These are phyloP conservation scores for Puccinia coronata DNA, from an alignment of 1,284 basidiomycete species.

Conservation along the genomic window DNA sequence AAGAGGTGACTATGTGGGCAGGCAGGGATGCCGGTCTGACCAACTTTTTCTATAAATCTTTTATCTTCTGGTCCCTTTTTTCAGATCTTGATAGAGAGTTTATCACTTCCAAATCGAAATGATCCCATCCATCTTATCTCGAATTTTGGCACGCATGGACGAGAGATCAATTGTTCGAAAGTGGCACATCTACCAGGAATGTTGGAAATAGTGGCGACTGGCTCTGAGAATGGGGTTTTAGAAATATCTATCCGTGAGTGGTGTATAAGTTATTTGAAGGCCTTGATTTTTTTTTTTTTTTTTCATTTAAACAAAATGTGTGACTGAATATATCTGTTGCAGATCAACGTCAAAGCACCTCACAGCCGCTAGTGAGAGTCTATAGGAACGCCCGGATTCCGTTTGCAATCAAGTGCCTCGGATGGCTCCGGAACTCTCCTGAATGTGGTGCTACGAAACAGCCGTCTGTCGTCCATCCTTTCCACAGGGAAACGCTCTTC, in stretches of 20 bases:
- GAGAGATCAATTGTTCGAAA: slow-evolving; percentile 15
- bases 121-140: not conserved
- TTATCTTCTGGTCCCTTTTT: too few species aligned
- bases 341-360: not conserved
- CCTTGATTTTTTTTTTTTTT: not conserved
- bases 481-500: not conserved
- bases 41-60: not conserved
- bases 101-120: not conserved
- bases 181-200: not conserved
- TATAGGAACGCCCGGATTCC: slow-evolving; percentile 3
- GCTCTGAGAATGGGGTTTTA: slow-evolving; percentile 27
- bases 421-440: not conserved
- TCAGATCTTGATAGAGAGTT: not conserved
- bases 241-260: slow-evolving; percentile 3
- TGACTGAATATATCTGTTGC: not conserved
- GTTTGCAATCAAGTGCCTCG: not conserved
- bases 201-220: slow-evolving; percentile 20
- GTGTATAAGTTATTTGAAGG: not conserved
- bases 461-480: not conserved
- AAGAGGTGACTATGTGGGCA: too few species aligned
- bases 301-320: not conserved
- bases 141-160: not conserved
- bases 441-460: not conserved
- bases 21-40: too few species aligned
- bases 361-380: not conserved